phyloP scores from a whole-genome alignment of 1,284 basidiomycete species.

The Lignosus rhinocerotis region DNA sequence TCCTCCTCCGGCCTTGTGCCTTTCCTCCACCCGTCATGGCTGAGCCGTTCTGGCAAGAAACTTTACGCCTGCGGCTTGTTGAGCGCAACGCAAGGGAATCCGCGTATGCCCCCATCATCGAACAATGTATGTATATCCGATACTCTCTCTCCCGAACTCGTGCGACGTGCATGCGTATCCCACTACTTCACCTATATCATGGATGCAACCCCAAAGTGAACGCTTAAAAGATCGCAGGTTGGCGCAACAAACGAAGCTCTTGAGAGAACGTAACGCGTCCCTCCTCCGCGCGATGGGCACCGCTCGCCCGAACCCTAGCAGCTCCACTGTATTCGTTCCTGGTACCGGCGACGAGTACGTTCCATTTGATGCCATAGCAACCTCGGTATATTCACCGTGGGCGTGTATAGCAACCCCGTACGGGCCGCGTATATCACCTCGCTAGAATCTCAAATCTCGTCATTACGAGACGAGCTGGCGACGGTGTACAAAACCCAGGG shows the following conservation, averaged over 20 bases:
- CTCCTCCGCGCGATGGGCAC: conserved; percentile 78
- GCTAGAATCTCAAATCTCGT: conserved; percentile 90
- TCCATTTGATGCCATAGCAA: conserved; percentile 4
- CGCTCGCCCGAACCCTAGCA: conserved; percentile 64
- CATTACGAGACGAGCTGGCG: conserved; percentile 87
- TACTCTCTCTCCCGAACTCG: conserved; percentile 1
- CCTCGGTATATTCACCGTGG: conserved; percentile 8
- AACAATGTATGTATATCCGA: conserved; percentile 70
- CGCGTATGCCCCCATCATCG: conserved; percentile 81
- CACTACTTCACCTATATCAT: conserved; percentile 3
- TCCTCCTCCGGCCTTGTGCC: conserved; percentile 18
- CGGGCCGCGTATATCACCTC: conserved; percentile 86
- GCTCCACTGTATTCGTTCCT: conserved; percentile 61
- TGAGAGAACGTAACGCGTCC: conserved; percentile 88
- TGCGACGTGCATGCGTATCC: conserved; percentile 1
- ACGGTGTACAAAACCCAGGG: conserved; percentile 96
- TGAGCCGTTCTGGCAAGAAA: conserved; percentile 81
- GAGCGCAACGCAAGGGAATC: conserved; percentile 77
- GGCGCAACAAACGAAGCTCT: conserved; percentile 84
- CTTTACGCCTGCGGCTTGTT: conserved; percentile 71
- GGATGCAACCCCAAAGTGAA: conserved; percentile 26
- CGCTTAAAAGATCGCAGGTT: conserved; percentile 76
- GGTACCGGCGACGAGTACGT: conserved; percentile 75
- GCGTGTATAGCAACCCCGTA: conserved; percentile 60
- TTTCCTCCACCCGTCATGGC: conserved; percentile 49